Conservation (phyloP, 805 yeast species). For the Suhomyces sp. region DNA sequence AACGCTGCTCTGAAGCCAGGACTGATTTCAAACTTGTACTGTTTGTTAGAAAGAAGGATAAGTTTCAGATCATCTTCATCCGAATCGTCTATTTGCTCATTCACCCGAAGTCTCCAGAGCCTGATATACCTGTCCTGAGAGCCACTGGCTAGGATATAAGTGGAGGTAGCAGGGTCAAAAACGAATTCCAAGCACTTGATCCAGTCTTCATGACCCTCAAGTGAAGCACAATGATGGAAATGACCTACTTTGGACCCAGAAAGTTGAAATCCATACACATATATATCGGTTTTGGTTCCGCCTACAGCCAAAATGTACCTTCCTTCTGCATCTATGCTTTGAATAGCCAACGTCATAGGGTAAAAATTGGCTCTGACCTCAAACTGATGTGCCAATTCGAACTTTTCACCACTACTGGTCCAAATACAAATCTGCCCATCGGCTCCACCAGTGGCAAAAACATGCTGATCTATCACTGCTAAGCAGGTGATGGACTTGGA, state of each 20-base stretch:
- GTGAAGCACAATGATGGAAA: constrained; percentile 45
- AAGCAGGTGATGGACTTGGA: constrained; percentile 54
- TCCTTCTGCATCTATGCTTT: constrained; percentile 26
- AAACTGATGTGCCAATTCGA: constrained; percentile 28
- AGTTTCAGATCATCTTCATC: constrained; percentile 54
- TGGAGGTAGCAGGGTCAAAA: constrained; percentile 44
- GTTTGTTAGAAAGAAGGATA: constrained; percentile 65
- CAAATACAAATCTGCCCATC: constrained; percentile 58
- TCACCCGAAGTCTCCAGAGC: constrained; percentile 72
- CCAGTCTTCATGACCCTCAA: constrained; percentile 98
- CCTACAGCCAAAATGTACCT: constrained; percentile 62
- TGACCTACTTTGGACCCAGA: constrained; percentile 8
- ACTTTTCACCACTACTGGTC: constrained; percentile 24
- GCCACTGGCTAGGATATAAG: constrained; percentile 76
- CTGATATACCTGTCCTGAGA: constrained; percentile 92
- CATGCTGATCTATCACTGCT: constrained; percentile 34
- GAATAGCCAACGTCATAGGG: constrained; percentile 39
- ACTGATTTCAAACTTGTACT: constrained; percentile 52
- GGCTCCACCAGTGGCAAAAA: constrained; percentile 62
- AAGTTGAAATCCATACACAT: constrained; percentile 47
- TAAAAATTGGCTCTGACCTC: constrained; percentile 46
- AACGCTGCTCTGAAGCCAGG: constrained; percentile 48
- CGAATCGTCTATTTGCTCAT: constrained; percentile 53
- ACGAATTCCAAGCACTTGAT: constrained; percentile 69
- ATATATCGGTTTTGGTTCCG: constrained; percentile 59